phyloP scores from a whole-genome alignment of 495 filamentous ascomycete species.

The Lepraria neglecta region DNA sequence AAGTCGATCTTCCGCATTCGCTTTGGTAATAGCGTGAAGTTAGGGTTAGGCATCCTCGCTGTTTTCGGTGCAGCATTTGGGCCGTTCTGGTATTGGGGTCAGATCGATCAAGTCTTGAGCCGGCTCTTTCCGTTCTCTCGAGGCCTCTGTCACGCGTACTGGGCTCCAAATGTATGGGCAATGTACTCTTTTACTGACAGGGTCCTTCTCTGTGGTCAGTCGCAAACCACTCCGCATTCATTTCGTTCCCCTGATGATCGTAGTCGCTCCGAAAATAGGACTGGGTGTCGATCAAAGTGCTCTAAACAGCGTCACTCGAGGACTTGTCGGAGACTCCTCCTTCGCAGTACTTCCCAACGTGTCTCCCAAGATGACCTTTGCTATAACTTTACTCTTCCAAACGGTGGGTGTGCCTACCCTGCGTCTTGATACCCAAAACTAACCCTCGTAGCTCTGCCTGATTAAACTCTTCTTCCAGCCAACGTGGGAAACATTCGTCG shows the following conservation, averaged over 20 bases:
- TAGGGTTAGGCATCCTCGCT: slow-evolving; percentile 62
- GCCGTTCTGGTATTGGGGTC: slow-evolving; percentile 76
- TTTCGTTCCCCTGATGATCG: slow-evolving; percentile 27
- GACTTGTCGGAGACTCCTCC: slow-evolving; percentile 88
- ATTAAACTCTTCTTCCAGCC: slow-evolving; percentile 75
- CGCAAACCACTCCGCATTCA: background rate
- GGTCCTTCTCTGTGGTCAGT: slow-evolving; percentile 68
- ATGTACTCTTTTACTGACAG: slow-evolving; percentile 91
- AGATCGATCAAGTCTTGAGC: slow-evolving; percentile 79
- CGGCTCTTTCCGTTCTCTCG: slow-evolving; percentile 90
- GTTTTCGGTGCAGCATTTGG: slow-evolving; percentile 85
- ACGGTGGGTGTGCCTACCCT: slow-evolving; percentile 41
- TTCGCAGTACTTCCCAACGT: slow-evolving; percentile 91
- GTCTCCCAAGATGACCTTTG: slow-evolving; percentile 70
- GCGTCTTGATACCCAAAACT: slow-evolving; percentile 9
- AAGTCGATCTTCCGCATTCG: slow-evolving; percentile 69
- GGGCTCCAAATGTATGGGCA: slow-evolving; percentile 96
- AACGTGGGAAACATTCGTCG: slow-evolving; percentile 81
- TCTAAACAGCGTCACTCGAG: slow-evolving; percentile 80
- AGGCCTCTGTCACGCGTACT: slow-evolving; percentile 93
- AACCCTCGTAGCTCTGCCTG: slow-evolving; percentile 53
- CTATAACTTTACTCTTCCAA: slow-evolving; percentile 78
- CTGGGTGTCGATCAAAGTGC: slow-evolving; percentile 66
- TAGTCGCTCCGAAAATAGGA: slow-evolving; percentile 74
- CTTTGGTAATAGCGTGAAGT: slow-evolving; percentile 71